phyloP scores from a whole-genome alignment of 2,329 filamentous ascomycete genomes.

The Acephala macrosclerotiorum region DNA sequence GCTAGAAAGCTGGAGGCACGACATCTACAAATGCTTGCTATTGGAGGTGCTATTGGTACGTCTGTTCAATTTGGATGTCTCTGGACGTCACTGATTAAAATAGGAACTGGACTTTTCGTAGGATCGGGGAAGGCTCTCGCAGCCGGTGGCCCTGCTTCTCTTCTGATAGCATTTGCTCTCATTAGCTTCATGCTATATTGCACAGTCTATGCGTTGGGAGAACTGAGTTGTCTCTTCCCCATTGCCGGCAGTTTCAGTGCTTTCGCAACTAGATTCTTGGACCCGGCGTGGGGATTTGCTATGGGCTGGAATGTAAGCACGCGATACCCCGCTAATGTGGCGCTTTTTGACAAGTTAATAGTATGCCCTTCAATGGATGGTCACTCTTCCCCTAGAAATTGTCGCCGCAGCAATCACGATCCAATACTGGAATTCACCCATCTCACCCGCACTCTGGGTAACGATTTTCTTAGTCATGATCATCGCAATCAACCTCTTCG shows the following conservation, averaged over 20 bases:
- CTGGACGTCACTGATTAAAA: background rate
- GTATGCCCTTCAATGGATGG: constrained; percentile 52
- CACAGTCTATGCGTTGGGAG: constrained; percentile 77
- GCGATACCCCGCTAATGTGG: constrained; percentile 9
- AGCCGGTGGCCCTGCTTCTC: constrained; percentile 76
- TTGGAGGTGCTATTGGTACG: constrained; percentile 18
- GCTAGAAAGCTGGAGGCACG: constrained; percentile 13
- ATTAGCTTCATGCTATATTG: constrained; percentile 88
- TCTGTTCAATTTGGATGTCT: background rate
- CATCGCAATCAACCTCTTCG: constrained; percentile 59
- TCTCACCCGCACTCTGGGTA: constrained; percentile 63
- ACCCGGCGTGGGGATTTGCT: constrained; percentile 90
- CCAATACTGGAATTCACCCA: constrained; percentile 53
- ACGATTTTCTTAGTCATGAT: constrained; percentile 62
- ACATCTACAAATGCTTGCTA: constrained; percentile 20
- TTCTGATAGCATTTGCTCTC: constrained; percentile 78
- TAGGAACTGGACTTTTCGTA: constrained; percentile 83
- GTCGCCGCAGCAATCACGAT: constrained; percentile 63
- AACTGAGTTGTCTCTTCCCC: constrained; percentile 86
- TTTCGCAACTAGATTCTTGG: constrained; percentile 89
- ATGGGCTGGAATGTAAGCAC: constrained; percentile 73
- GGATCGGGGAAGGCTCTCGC: constrained; percentile 76
- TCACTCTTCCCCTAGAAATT: constrained; percentile 59
- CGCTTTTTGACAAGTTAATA: background rate
- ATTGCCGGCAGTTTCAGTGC: constrained; percentile 89